Conservation (phyloP, 495 filamentous ascomycete genomes). For the Aspergillus coremiiformis region DNA sequence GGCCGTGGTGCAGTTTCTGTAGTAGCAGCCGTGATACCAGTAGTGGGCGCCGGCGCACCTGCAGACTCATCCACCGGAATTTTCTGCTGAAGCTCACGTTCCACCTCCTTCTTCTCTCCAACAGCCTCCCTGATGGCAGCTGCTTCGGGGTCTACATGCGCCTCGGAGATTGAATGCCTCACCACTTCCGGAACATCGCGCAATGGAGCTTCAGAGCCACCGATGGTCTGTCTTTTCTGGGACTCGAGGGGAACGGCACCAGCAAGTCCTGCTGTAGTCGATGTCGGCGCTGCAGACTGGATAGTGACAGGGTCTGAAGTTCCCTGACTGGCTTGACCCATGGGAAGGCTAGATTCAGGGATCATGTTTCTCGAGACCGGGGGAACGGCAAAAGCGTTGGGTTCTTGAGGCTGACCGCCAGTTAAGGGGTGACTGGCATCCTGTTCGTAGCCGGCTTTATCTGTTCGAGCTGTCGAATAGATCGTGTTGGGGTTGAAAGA, state of each 20-base stretch:
- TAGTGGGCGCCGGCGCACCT: conserved; percentile 48
- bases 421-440: conserved; percentile 45
- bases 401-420: conserved; percentile 1
- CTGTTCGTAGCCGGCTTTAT: conserved; percentile 78
- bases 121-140: conserved; percentile 59
- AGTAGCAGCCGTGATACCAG: conserved; percentile 31
- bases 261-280: conserved; percentile 69
- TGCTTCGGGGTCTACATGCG: conserved; percentile 61
- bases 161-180: conserved; percentile 61
- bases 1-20: conserved; percentile 34
- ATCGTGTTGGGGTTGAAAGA: conserved; percentile 42
- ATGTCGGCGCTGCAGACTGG: conserved; percentile 58
- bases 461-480: conserved; percentile 57
- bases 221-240: conserved; percentile 42
- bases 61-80: conserved; percentile 40
- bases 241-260: conserved; percentile 61
- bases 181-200: conserved; percentile 62
- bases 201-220: conserved; percentile 34
- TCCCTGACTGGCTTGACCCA: conserved; percentile 27
- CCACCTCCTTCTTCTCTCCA: conserved; percentile 69
- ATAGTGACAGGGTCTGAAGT: conserved; percentile 46
- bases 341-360: conserved; percentile 80
- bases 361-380: conserved; percentile 60
- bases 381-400: conserved; percentile 49
- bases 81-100: conserved; percentile 57